Evolutionary conservation across 2,329 filamentous ascomycete genomes (phyloP).

Genomic region (Chrysoporthe cubensis): DNA sequence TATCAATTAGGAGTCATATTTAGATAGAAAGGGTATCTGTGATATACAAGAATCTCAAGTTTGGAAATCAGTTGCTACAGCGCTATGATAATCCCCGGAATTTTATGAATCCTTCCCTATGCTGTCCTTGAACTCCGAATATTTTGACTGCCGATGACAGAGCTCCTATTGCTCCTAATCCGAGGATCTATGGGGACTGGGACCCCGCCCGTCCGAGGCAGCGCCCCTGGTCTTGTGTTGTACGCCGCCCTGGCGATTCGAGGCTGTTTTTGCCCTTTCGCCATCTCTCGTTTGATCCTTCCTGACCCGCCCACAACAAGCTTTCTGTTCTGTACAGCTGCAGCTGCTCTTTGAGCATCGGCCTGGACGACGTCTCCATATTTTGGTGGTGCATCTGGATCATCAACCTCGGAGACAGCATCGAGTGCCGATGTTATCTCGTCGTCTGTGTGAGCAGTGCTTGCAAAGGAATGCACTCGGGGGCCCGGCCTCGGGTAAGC

Average conservation of each 20-base stretch:
- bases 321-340: conserved; percentile 3
- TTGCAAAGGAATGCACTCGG: conserved; percentile 10
- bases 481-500: background rate
- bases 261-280: background rate
- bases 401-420: conserved; percentile 12
- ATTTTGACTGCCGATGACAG: conserved; percentile 8
- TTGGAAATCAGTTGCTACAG: background rate
- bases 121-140: conserved; percentile 12
- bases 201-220: background rate
- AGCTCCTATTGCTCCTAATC: conserved; percentile 12
- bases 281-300: conserved; percentile 13
- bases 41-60: background rate
- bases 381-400: conserved; percentile 18
- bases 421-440: conserved; percentile 13
- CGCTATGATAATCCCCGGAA: background rate
- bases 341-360: conserved; percentile 2
- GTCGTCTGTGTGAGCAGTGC: conserved; percentile 12
- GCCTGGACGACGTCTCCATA: conserved; percentile 19
- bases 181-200: background rate
- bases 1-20: background rate
- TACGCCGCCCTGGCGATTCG: background rate
- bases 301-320: conserved; percentile 17
- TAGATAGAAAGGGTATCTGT: conserved; percentile 4
- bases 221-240: background rate
- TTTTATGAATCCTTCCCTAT: conserved; percentile 1